Percentiles rank a stretch among this genome's conserved stretches.
Conservation (phyloP, 1,284 basidiomycete genomes). For the Microbotryum violaceum region DNA sequence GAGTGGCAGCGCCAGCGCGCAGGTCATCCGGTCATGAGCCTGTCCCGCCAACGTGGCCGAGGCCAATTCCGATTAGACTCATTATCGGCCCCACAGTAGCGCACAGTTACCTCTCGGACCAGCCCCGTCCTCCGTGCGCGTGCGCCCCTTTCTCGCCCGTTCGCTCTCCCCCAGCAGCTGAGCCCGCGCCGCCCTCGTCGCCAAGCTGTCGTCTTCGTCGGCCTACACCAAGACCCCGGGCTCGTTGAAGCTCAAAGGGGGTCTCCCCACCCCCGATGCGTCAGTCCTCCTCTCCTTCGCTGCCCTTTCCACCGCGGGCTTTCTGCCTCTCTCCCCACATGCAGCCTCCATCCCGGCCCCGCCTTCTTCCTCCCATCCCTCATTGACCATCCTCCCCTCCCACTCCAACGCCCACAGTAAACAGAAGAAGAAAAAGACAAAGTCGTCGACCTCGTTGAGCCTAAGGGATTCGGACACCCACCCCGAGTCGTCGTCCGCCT, state of each 20-base stretch:
- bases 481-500: slow-evolving; percentile 50
- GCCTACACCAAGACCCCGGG: slow-evolving; percentile 80
- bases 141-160: too few relatives aligned
- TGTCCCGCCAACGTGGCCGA: too few relatives aligned
- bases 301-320: slow-evolving; percentile 14
- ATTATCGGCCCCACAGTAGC: too few relatives aligned
- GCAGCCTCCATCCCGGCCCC: too few relatives aligned
- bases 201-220: slow-evolving; percentile 48
- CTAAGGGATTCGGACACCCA: slow-evolving; percentile 43
- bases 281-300: slow-evolving; percentile 29
- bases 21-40: too few relatives aligned
- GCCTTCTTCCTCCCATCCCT: background rate
- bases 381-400: background rate
- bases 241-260: slow-evolving; percentile 78
- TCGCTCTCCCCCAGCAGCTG: too few relatives aligned
- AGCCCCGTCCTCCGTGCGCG: too few relatives aligned
- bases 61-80: too few relatives aligned
- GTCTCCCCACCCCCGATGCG: slow-evolving; percentile 63
- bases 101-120: too few relatives aligned
- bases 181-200: too few relatives aligned
- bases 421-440: slow-evolving; percentile 80
- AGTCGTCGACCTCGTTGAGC: slow-evolving; percentile 50
- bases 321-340: background rate
- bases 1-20: too few relatives aligned
- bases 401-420: slow-evolving; percentile 40